Percentiles rank a stretch among this genome's conserved stretches.
Conservation (phyloP, 164 flowering plant species). For the Brasenia schreberi region DNA sequence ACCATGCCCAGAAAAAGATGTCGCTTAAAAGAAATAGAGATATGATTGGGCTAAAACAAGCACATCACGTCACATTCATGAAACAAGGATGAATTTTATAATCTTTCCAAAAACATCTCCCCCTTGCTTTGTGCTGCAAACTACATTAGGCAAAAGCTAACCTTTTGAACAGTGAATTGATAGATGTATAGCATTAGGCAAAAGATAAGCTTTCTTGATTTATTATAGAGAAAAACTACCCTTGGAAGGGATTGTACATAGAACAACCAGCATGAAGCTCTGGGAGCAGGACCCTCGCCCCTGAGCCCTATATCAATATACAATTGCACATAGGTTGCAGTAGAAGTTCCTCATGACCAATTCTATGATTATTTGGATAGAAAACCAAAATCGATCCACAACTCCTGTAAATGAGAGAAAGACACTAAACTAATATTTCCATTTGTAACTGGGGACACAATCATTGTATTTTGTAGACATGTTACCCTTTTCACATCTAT, state of each 20-base stretch:
- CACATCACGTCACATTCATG: neutral
- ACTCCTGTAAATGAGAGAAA: neutral
- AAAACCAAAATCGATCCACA: too few species aligned
- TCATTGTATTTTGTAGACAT: neutral
- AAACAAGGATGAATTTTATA: neutral
- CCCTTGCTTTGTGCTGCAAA: neutral
- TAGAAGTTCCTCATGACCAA: neutral
- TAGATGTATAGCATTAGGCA: too few species aligned
- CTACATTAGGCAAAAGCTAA: neutral
- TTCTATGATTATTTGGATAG: neutral
- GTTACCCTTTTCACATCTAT: neutral
- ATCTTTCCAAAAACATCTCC: neutral
- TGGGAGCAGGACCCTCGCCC: too few species aligned
- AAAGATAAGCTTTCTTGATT: too few species aligned
- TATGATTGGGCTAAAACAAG: neutral
- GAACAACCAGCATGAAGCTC: too few species aligned
- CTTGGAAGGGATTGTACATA: too few species aligned
- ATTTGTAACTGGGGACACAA: neutral
- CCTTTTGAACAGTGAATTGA: too few species aligned
- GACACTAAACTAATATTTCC: neutral
- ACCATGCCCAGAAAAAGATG: neutral
- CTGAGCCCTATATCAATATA: neutral
- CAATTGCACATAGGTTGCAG: neutral
- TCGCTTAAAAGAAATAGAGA: neutral
- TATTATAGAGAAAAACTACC: too few species aligned